These are phyloP conservation scores for Mycena latifolia DNA, from an alignment of 768 basidiomycete genomes.

Conservation along the genomic window DNA sequence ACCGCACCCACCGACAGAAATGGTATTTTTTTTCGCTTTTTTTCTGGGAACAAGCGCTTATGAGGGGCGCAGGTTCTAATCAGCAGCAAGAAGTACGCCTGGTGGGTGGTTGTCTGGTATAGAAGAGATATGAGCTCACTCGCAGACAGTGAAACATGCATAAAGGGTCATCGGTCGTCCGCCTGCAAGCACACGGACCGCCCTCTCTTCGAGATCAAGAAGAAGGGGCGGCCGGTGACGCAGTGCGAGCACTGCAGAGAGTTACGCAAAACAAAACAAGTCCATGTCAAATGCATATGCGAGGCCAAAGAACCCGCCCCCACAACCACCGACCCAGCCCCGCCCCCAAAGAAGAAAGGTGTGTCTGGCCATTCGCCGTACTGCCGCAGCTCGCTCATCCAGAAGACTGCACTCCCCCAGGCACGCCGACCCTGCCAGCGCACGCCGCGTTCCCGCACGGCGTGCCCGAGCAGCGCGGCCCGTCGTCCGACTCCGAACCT, in stretches of 20 bases:
- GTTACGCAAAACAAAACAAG: conserved; percentile 85
- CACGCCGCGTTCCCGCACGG: conserved; percentile 87
- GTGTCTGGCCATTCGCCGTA: conserved; percentile 42
- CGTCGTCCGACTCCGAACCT: conserved; percentile 70
- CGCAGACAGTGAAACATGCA: conserved; percentile 88
- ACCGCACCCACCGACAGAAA: conserved; percentile 41
- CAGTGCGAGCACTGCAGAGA: conserved; percentile 93
- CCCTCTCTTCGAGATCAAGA: conserved; percentile 92
- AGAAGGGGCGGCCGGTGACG: conserved; percentile 92
- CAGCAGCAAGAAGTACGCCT: conserved; percentile 85
- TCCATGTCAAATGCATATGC: conserved; percentile 90
- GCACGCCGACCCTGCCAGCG: conserved; percentile 69
- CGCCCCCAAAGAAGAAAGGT: conserved; percentile 71
- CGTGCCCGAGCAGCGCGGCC: conserved; percentile 69
- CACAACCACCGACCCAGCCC: conserved; percentile 43
- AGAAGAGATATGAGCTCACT: conserved; percentile 9
- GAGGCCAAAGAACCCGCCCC: conserved; percentile 66
- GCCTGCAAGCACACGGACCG: conserved; percentile 91
- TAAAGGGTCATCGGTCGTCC: conserved; percentile 94
- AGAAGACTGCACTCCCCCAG: conserved; percentile 60
- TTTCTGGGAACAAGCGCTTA: conserved; percentile 18
- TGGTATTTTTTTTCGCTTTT: conserved; percentile 51
- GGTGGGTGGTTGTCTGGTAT: conserved; percentile 59
- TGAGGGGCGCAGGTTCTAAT: conserved; percentile 68
- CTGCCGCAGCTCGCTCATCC: conserved; percentile 54